phyloP scores from a whole-genome alignment of 805 yeast genomes.

The Schwanniomyces vanrijiae region DNA sequence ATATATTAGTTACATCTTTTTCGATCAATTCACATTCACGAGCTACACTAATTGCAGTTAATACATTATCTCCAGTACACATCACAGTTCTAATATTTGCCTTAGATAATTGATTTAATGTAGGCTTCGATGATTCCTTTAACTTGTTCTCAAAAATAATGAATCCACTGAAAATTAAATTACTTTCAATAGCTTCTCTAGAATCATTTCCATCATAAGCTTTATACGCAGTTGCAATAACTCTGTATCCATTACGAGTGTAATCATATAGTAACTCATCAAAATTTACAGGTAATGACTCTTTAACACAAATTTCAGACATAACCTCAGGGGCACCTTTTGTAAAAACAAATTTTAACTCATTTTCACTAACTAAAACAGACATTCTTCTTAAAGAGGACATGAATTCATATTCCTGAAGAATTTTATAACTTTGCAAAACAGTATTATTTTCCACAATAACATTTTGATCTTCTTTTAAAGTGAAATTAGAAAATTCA shows the following conservation, averaged over 20 bases:
- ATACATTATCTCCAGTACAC: slow-evolving; percentile 97
- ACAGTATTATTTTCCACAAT: slow-evolving; percentile 12
- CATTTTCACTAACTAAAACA: slow-evolving; percentile 55
- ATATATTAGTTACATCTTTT: slow-evolving; percentile 31
- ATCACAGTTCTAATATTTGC: slow-evolving; percentile 83
- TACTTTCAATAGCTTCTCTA: slow-evolving; percentile 69
- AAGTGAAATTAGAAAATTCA: slow-evolving; percentile 78
- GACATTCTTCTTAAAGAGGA: slow-evolving; percentile 89
- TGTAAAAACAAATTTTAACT: slow-evolving; percentile 45
- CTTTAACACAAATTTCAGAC: slow-evolving; percentile 69
- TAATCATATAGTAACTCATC: slow-evolving; percentile 75
- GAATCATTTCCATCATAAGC: slow-evolving; percentile 24
- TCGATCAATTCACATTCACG: slow-evolving; percentile 73
- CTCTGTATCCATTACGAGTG: slow-evolving; percentile 93
- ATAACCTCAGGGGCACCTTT: slow-evolving; percentile 98
- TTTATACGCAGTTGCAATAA: slow-evolving; percentile 89
- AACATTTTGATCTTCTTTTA: slow-evolving; percentile 56
- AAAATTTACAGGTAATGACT: slow-evolving; percentile 71
- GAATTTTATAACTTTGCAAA: slow-evolving; percentile 29
- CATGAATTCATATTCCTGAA: slow-evolving; percentile 74
- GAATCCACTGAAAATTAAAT: slow-evolving; percentile 78
- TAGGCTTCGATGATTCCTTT: slow-evolving; percentile 64
- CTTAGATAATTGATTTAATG: slow-evolving; percentile 55
- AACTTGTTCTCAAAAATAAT: slow-evolving; percentile 90
- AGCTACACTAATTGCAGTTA: slow-evolving; percentile 93